Evolutionary conservation across 192 early-diverging fungal species (phyloP), one percentile per base, ranked within the genome.

Genomic region (Gonapodya sp.): DNA sequence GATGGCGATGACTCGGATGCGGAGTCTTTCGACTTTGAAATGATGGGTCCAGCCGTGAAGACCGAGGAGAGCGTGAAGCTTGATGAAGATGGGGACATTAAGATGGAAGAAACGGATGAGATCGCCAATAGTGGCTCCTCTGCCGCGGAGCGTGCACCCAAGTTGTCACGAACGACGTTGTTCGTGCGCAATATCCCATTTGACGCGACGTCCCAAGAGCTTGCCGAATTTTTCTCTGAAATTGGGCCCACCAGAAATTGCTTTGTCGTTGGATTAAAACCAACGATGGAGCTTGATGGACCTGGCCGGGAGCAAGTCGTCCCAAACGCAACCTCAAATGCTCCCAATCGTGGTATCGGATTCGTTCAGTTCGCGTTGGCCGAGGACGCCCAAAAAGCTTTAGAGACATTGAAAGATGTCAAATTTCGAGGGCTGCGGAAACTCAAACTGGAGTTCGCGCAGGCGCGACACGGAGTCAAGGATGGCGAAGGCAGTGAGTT

Each of bases 161-260:
- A 64, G 46, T 16, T 64, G 24, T 64, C 46, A 24, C 46, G 46
- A 8, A 64, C 46, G 46, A 95, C 91, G 36, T 87, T 98, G 18
- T 98, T 97, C 84, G 95, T 98, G 37, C 91, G 95, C 35, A 92
- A 90, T 1, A 87, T 98, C 36, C 97, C 97, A 31, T 93, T 89
- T 80, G 88, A 91, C 73, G 95, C 96, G 0, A 95, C 95, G 30
- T 91, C 88, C 73, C 87, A 84, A 18, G 92, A 97, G 80, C 90
- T 98, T 24, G 94, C 96, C 82, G 90, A 85, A 34, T 98, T 96
- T 85, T 97, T 98, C 84, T 91, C 91, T 79, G 93, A 94, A 34
- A 83, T 97, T 35, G 97, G 96, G 18, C 97, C 97, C 2, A 85
- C 96, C 30, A 86, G 95, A 36, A 94, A 93, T 35, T 96, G 95